These are phyloP conservation scores for Candida tunisiensis DNA, from an alignment of 1,139 yeast species.

Conservation along the genomic window DNA sequence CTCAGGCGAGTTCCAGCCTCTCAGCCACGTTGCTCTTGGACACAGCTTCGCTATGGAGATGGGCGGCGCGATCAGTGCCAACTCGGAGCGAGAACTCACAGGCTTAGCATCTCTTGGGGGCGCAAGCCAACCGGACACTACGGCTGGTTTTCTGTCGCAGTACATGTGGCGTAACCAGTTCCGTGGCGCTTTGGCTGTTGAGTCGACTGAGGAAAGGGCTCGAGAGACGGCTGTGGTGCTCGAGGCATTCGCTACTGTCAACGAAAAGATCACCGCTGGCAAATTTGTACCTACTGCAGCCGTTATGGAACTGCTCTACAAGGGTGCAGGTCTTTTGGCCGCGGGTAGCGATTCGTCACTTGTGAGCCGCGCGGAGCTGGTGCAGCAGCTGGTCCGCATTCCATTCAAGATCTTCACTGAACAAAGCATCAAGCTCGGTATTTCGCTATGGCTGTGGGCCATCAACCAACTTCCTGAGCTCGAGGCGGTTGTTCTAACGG, in stretches of 20 bases:
- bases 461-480: conserved; percentile 50
- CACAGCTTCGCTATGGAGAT: conserved; percentile 79
- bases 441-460: conserved; percentile 66
- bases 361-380: too few relatives aligned
- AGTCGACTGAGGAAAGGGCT: too few relatives aligned
- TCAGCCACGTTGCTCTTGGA: conserved; percentile 44
- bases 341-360: neutral
- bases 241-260: too few relatives aligned
- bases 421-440: conserved; percentile 45
- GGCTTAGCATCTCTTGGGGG: too few relatives aligned
- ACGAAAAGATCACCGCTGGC: neutral
- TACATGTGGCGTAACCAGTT: conserved; percentile 16
- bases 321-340: neutral
- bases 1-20: conserved; percentile 11
- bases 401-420: conserved; percentile 58
- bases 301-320: neutral
- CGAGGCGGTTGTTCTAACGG: conserved; percentile 47
- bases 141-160: conserved; percentile 57
- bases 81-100: conserved; percentile 37
- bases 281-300: neutral
- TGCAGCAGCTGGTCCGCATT: conserved; percentile 29
- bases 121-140: too few relatives aligned
- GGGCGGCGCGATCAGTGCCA: conserved; percentile 56
- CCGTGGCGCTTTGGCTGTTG: too few relatives aligned
- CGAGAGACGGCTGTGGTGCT: too few relatives aligned